Percentiles rank a stretch among this genome's conserved stretches.
These are phyloP conservation scores for Kodamaea arcana DNA, from an alignment of 1,139 yeast genomes.

Conservation along the genomic window DNA sequence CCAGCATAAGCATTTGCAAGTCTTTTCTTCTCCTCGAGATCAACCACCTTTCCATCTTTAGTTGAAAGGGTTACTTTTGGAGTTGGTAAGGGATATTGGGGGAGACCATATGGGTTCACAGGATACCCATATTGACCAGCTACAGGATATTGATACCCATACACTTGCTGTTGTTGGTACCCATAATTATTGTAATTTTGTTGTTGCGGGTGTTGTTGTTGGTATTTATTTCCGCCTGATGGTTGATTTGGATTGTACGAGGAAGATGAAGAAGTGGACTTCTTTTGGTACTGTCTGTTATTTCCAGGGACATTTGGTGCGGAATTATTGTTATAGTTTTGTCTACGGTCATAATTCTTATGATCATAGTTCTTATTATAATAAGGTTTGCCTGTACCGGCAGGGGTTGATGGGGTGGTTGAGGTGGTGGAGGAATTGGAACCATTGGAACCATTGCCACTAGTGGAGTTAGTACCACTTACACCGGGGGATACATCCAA, in stretches of 20 bases:
- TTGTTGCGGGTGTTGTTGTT: slow-evolving; percentile 6
- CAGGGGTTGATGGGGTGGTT: too few relatives aligned
- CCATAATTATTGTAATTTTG: slow-evolving; percentile 12
- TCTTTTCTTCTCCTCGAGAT: slow-evolving; percentile 42
- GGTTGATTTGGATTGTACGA: slow-evolving; percentile 2
- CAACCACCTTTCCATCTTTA: slow-evolving; percentile 45
- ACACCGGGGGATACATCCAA: not conserved
- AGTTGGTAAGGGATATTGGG: slow-evolving; percentile 13
- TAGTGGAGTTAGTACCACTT: slow-evolving; percentile 1
- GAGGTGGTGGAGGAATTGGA: too few relatives aligned
- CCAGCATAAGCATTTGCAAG: slow-evolving; percentile 2
- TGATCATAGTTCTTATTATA: slow-evolving; percentile 4
- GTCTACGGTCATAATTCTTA: slow-evolving; percentile 8
- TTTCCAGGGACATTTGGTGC: slow-evolving; percentile 3
- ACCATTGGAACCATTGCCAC: too few relatives aligned
- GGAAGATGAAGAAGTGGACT: too few relatives aligned
- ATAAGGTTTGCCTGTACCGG: slow-evolving; percentile 9
- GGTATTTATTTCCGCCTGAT: slow-evolving; percentile 5
- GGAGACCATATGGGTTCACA: slow-evolving; percentile 14
- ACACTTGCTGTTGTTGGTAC: slow-evolving; percentile 12
- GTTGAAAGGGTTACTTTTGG: slow-evolving; percentile 38
- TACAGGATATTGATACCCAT: slow-evolving; percentile 11
- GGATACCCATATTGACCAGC: slow-evolving; percentile 7
- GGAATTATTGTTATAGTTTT: slow-evolving; percentile 6
- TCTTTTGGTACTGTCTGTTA: slow-evolving; percentile 9